Evolutionary conservation across 441 rosid genomes (phyloP).

Genomic region (Jatropha multifida): DNA sequence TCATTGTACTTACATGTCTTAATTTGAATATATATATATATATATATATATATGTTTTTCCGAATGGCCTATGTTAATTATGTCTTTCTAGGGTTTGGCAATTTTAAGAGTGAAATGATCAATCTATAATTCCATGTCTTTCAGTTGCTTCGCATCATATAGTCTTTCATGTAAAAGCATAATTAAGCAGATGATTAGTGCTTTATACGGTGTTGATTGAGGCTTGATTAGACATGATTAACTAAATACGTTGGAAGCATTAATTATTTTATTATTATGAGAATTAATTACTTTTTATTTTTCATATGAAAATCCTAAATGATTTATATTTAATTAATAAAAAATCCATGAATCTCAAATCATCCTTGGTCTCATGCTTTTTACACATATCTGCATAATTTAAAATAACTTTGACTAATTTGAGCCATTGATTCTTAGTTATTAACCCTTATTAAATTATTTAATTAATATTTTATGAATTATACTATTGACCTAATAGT

Average conservation of each 20-base stretch:
- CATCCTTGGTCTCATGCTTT: no score
- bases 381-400: no score
- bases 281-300: no score
- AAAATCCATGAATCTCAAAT: no score
- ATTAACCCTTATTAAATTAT: no score
- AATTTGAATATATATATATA: neutral
- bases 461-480: no score
- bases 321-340: no score
- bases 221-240: neutral
- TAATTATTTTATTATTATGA: no score
- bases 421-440: no score
- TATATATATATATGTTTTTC: neutral
- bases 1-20: neutral
- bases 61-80: neutral
- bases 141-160: neutral
- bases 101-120: neutral
- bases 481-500: no score
- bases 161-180: neutral
- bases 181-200: neutral
- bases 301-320: no score
- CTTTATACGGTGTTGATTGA: neutral
- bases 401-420: no score
- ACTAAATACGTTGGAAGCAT: neutral
- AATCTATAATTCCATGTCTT: neutral
- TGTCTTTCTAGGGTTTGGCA: slow-evolving; percentile 3